phyloP scores from a whole-genome alignment of 2,329 filamentous ascomycete genomes.

The Botrytis fragariae region DNA sequence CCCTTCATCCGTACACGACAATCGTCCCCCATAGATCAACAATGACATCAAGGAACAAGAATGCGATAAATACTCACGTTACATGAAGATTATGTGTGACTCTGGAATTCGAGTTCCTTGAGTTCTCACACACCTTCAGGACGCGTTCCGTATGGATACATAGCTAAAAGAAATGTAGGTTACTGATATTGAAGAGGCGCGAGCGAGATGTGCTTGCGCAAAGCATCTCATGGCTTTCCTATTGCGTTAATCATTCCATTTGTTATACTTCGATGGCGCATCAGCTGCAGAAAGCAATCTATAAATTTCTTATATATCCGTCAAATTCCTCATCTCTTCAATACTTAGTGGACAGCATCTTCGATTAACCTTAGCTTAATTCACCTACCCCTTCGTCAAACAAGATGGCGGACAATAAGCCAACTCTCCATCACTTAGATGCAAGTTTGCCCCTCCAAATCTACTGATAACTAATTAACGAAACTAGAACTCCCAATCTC shows the following conservation, averaged over 20 bases:
- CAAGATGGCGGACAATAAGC: slow-evolving; percentile 25
- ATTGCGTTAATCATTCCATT: neutral
- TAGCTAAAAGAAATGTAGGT: neutral
- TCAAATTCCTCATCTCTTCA: too few species aligned
- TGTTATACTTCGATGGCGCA: neutral
- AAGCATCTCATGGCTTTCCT: neutral
- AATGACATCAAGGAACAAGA: neutral
- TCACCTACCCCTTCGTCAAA: neutral
- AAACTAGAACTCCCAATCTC: slow-evolving; percentile 59
- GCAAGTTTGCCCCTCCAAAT: slow-evolving; percentile 19
- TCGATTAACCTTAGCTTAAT: neutral
- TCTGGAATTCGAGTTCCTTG: too few species aligned
- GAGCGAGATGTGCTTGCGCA: neutral
- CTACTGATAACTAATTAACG: neutral
- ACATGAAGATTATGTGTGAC: neutral
- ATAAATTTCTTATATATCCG: too few species aligned
- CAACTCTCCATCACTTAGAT: slow-evolving; percentile 33
- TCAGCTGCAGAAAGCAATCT: neutral
- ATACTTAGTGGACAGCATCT: neutral
- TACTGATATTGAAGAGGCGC: neutral
- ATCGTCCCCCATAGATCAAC: neutral
- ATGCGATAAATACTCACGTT: neutral
- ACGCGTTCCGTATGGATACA: neutral
- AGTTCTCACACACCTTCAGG: neutral
- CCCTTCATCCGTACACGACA: neutral